A percentile compares a stretch with the other conserved stretches of the same genome.
These are phyloP conservation scores for Arthrinium phaeospermum DNA, from an alignment of 2,329 filamentous ascomycete genomes.

Conservation along the genomic window DNA sequence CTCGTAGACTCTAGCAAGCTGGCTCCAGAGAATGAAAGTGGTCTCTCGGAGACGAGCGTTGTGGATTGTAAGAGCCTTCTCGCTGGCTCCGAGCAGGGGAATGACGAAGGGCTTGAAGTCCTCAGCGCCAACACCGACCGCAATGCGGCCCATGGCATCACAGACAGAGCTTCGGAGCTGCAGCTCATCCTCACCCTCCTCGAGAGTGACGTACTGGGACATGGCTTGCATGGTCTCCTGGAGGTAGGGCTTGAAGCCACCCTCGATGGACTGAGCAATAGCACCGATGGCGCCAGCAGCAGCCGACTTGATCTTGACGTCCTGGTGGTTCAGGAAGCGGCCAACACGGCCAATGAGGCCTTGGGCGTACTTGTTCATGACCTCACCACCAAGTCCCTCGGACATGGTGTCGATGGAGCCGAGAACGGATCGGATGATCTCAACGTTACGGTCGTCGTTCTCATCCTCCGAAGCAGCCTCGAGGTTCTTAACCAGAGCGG, in stretches of 20 bases:
- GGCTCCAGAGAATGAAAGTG: constrained; percentile 96
- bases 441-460: constrained; percentile 75
- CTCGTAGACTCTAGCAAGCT: constrained; percentile 91
- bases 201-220: constrained; percentile 81
- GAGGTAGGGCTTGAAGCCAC: constrained; percentile 89
- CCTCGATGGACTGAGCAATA: constrained; percentile 83
- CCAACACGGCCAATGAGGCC: constrained; percentile 87
- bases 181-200: constrained; percentile 88
- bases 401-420: constrained; percentile 91
- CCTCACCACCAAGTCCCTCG: constrained; percentile 79
- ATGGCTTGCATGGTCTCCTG: constrained; percentile 89
- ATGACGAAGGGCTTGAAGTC: constrained; percentile 91
- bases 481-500: constrained; percentile 85
- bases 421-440: constrained; percentile 88
- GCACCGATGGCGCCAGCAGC: constrained; percentile 90
- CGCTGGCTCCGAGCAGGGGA: constrained; percentile 88
- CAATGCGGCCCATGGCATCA: constrained; percentile 93
- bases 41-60: constrained; percentile 93
- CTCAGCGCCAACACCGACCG: constrained; percentile 82
- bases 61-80: constrained; percentile 86
- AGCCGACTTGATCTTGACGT: constrained; percentile 88
- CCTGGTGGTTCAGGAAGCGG: constrained; percentile 80
- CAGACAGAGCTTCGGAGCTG: constrained; percentile 88
- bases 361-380: constrained; percentile 81
- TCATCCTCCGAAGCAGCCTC: constrained; percentile 76